Evolutionary conservation across 1,139 yeast species (phyloP), one percentile per base, ranked within the genome.

Genomic region (Hyphopichia fennica): DNA sequence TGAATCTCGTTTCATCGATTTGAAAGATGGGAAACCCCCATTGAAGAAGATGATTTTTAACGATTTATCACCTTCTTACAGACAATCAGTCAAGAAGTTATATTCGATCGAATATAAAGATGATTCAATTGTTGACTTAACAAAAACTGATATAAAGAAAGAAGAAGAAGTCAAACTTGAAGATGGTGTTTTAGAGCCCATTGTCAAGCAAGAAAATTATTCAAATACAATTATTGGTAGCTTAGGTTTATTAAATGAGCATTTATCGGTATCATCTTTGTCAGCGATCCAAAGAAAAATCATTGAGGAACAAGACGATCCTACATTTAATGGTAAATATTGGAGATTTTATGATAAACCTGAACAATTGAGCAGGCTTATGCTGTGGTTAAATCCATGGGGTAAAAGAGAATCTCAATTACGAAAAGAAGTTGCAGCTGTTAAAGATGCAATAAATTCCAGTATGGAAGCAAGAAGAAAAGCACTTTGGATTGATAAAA

Each of bases 331-430:
- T 20, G 75, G 81, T 5, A 53, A 65, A 8, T 75, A 77, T 36
- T 89, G 96, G 93, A 81, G 89, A 52, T 84, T 62, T 54, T 87
- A 77, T 52, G 96, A 90, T 46, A 66, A 63, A 1, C 74, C 78
- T 1, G 79, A 75, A 10, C 85, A 87, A 41, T 62, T 91, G 29
- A 77, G 75, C 2, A 59, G 58, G n/a, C 61, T 93, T 25, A 49
- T 84, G 7, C 57, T 65, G 11, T 87, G 95, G 89, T 70, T 91
- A 42, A 82, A 85, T 53, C 83, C 81, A 7, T 79, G 83, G 75
- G 98, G 98, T 3, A 69, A 68, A 41, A 72, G 96, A 37, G 99
- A 93, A 57, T 72, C 82, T 9, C 72, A 68, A 33, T 71, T 93
- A 37, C 65, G 78, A 31, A 84, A 84, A 48, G 96, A 88, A 54